These are phyloP conservation scores for Dittrichia graveolens DNA, from an alignment of 129 eudicot genomes.

Conservation along the genomic window DNA sequence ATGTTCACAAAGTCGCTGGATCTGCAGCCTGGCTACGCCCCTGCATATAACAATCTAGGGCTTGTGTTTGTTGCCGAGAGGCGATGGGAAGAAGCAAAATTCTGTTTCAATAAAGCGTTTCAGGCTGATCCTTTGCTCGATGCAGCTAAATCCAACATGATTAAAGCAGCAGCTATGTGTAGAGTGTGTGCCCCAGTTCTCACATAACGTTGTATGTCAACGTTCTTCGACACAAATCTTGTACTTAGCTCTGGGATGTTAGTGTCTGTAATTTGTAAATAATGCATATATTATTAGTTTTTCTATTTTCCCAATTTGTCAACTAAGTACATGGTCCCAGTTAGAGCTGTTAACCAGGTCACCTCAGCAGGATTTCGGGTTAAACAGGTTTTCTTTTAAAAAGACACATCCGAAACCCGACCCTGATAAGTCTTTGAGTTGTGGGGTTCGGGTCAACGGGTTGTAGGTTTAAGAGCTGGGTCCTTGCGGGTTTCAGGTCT, in stretches of 20 bases:
- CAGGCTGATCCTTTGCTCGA: slow-evolving; percentile 82
- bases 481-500: too few relatives aligned
- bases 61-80: slow-evolving; percentile 91
- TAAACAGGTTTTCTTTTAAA: too few relatives aligned
- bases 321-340: too few relatives aligned
- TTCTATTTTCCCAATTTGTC: background rate
- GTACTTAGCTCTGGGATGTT: slow-evolving; percentile 4
- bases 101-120: slow-evolving; percentile 77
- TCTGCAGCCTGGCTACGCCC: slow-evolving; percentile 93
- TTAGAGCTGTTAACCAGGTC: too few relatives aligned
- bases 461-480: too few relatives aligned
- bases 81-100: slow-evolving; percentile 80
- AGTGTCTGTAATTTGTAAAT: slow-evolving; percentile 28
- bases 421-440: too few relatives aligned
- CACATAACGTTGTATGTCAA: slow-evolving; percentile 17
- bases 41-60: slow-evolving; percentile 93
- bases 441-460: too few relatives aligned
- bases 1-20: slow-evolving; percentile 89
- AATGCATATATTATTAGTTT: slow-evolving; percentile 16
- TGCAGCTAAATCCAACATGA: slow-evolving; percentile 91
- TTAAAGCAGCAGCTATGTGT: slow-evolving; percentile 70
- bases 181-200: slow-evolving; percentile 41
- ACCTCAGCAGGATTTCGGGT: too few relatives aligned
- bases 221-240: background rate
- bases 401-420: too few relatives aligned